These are phyloP conservation scores for Cyberlindnera suaveolens DNA, from an alignment of 805 yeast species.

Conservation along the genomic window DNA sequence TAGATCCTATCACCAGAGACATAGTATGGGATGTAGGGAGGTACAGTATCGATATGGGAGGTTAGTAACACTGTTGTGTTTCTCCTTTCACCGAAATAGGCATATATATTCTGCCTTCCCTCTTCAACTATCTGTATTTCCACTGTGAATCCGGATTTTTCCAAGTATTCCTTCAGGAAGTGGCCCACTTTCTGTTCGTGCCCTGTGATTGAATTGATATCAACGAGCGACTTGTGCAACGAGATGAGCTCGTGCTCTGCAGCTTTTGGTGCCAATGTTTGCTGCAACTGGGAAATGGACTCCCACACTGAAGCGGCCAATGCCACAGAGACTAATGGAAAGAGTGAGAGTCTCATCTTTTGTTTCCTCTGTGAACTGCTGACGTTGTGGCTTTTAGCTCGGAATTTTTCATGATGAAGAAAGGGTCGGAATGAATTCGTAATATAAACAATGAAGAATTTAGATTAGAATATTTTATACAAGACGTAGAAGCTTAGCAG, in stretches of 20 bases:
- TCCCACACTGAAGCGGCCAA: constrained; percentile 6
- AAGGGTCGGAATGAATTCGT: too few species aligned
- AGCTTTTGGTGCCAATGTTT: not conserved
- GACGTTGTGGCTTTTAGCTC: not conserved
- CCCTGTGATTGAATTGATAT: constrained; percentile 20
- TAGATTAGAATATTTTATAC: not conserved
- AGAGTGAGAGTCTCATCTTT: constrained; percentile 7
- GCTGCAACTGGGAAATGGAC: constrained; percentile 1
- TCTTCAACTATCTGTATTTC: constrained; percentile 33
- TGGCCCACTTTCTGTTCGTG: constrained; percentile 16
- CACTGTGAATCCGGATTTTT: constrained; percentile 41
- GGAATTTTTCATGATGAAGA: too few species aligned
- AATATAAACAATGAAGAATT: too few species aligned
- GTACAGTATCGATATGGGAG: constrained; percentile 69
- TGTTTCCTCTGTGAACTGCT: not conserved
- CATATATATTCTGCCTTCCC: constrained; percentile 46
- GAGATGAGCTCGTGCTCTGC: constrained; percentile 18
- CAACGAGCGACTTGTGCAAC: constrained; percentile 22
- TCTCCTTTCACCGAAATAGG: constrained; percentile 40
- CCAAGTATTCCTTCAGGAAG: constrained; percentile 12
- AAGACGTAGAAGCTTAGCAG: constrained; percentile 11
- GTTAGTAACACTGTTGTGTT: constrained; percentile 47
- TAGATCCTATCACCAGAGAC: constrained; percentile 41
- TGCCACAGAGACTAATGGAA: constrained; percentile 6
- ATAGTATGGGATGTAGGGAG: constrained; percentile 51